Evolutionary conservation across 495 filamentous ascomycete genomes (phyloP).

Genomic region (Lasiosphaeria miniovina): DNA sequence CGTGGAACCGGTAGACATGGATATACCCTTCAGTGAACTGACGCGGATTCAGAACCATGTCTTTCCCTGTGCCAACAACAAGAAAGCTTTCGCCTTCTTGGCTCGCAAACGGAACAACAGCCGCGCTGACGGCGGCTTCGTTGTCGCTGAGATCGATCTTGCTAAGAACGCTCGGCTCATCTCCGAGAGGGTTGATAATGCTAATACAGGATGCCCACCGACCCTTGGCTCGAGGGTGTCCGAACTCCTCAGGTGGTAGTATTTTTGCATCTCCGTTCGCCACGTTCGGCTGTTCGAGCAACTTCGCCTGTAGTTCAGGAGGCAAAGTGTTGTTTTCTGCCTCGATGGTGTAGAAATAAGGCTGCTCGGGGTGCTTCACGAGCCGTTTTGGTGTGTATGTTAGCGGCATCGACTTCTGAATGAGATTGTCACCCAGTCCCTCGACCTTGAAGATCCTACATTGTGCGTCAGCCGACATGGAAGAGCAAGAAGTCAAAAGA

Average conservation of each 20-base stretch:
- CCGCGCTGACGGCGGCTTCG: constrained; percentile 85
- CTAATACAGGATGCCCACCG: constrained; percentile 96
- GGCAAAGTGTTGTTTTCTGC: constrained; percentile 87
- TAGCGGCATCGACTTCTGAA: constrained; percentile 85
- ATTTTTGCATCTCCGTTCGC: constrained; percentile 67
- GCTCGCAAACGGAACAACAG: constrained; percentile 76
- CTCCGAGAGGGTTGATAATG: constrained; percentile 75
- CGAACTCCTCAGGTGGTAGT: constrained; percentile 81
- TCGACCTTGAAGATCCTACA: constrained; percentile 86
- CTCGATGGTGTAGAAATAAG: constrained; percentile 90
- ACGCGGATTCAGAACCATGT: constrained; percentile 74
- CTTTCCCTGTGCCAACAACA: constrained; percentile 88
- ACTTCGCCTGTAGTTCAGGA: constrained; percentile 62
- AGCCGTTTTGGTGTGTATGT: constrained; percentile 86
- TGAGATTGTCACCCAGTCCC: constrained; percentile 77
- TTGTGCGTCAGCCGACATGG: constrained; percentile 21
- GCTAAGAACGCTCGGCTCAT: constrained; percentile 64
- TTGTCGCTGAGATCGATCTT: constrained; percentile 83
- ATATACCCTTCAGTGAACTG: constrained; percentile 77
- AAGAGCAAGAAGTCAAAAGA: constrained; percentile 4
- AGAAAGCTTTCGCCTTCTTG: constrained; percentile 89
- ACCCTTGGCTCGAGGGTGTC: constrained; percentile 75
- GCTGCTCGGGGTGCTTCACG: constrained; percentile 80
- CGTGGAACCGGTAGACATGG: constrained; percentile 87
- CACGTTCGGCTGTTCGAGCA: constrained; percentile 63